Evolutionary conservation across 192 early-diverging fungal species (phyloP).

Genomic region (Podila minutissima): DNA sequence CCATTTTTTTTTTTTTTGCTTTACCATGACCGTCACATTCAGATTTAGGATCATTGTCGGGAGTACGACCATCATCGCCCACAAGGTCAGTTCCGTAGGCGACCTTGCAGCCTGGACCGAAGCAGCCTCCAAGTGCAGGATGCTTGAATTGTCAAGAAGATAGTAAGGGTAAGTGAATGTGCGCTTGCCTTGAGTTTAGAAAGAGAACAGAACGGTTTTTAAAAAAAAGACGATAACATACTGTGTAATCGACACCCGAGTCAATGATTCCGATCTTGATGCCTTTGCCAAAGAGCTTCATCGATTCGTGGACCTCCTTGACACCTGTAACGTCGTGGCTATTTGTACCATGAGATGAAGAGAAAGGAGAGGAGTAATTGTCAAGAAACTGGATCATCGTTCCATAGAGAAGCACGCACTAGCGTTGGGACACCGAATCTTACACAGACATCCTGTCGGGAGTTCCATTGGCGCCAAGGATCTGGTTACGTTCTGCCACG

Average conservation of each 20-base stretch:
- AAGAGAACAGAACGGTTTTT: not conserved
- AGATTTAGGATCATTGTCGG: slow-evolving; percentile 65
- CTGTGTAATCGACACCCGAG: slow-evolving; percentile 57
- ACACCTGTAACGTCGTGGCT: slow-evolving; percentile 59
- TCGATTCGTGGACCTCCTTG: slow-evolving; percentile 35
- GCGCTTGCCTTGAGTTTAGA: not conserved
- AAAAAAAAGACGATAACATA: not conserved
- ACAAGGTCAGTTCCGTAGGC: slow-evolving; percentile 72
- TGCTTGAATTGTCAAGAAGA: slow-evolving; percentile 34
- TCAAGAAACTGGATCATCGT: not conserved
- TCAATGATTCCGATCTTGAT: slow-evolving; percentile 72
- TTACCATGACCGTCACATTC: slow-evolving; percentile 67
- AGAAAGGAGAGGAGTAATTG: not conserved
- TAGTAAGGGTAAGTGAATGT: not conserved
- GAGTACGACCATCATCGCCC: slow-evolving; percentile 58
- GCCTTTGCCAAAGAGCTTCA: slow-evolving; percentile 46
- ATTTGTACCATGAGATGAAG: not conserved
- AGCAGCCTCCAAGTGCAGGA: slow-evolving; percentile 73
- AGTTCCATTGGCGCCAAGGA: not conserved
- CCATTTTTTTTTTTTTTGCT: too few relatives aligned
- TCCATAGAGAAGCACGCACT: not conserved
- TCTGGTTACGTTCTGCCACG: not conserved
- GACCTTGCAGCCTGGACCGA: slow-evolving; percentile 70
- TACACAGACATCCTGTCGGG: slow-evolving; percentile 14
- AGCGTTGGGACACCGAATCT: not conserved